Conservation (phyloP, 345 rosid species). For the Aquilaria yunnanensis region DNA sequence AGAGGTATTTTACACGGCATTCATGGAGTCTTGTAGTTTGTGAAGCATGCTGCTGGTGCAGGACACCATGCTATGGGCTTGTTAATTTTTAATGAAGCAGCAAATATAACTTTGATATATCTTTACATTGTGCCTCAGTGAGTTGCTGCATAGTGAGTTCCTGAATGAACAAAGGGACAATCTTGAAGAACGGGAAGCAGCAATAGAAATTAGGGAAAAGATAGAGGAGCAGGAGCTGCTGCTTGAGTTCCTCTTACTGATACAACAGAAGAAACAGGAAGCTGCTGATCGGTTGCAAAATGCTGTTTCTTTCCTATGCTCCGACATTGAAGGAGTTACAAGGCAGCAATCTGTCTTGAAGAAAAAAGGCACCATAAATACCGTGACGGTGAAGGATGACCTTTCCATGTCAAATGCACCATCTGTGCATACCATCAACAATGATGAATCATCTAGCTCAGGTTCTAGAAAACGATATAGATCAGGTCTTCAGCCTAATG, state of each 20-base stretch:
- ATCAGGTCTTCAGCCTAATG: constrained; percentile 29
- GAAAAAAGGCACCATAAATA: constrained; percentile 38
- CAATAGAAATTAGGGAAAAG: constrained; percentile 62
- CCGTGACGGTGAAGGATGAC: constrained; percentile 38
- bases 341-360: constrained; percentile 51
- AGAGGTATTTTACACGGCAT: too few relatives aligned
- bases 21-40: too few relatives aligned
- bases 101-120: neutral
- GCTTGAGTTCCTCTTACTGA: constrained; percentile 76
- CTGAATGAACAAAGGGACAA: constrained; percentile 67
- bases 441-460: constrained; percentile 42
- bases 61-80: neutral
- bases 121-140: constrained; percentile 40
- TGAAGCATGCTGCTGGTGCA: too few relatives aligned
- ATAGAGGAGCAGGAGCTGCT: constrained; percentile 81
- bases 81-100: neutral
- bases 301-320: constrained; percentile 61
- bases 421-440: constrained; percentile 26
- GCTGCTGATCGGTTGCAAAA: constrained; percentile 59
- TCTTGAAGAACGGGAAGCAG: constrained; percentile 86
- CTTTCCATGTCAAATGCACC: constrained; percentile 39
- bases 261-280: constrained; percentile 74
- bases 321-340: constrained; percentile 76
- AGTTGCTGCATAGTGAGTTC: constrained; percentile 73
- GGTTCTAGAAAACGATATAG: constrained; percentile 70